phyloP scores from a whole-genome alignment of 345 rosid genomes.

The Rhizophora mangle region DNA sequence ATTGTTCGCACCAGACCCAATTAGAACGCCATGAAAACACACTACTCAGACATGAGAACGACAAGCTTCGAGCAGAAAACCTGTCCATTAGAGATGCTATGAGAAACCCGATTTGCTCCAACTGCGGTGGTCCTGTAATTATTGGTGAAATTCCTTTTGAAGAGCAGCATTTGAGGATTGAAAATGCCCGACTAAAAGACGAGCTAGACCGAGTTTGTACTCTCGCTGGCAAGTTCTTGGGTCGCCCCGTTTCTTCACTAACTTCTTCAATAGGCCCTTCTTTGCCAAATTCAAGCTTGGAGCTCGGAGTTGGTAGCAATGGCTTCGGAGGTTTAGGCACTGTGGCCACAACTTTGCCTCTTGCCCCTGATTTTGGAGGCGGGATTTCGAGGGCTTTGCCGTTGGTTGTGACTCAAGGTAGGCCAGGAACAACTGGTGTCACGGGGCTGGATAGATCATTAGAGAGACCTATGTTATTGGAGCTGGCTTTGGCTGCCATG shows the following conservation, averaged over 20 bases:
- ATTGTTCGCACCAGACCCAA: slow-evolving; percentile 51
- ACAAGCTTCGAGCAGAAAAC: slow-evolving; percentile 83
- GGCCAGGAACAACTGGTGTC: slow-evolving; percentile 32
- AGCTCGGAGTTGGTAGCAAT: slow-evolving; percentile 73
- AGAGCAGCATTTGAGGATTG: slow-evolving; percentile 85
- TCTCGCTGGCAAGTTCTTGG: slow-evolving; percentile 84
- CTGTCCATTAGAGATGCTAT: slow-evolving; percentile 81
- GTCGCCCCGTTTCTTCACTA: slow-evolving; percentile 63
- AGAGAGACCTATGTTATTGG: slow-evolving; percentile 71
- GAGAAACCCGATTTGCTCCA: slow-evolving; percentile 82
- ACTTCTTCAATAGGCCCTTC: slow-evolving; percentile 37
- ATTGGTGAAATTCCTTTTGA: slow-evolving; percentile 76
- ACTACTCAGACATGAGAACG: slow-evolving; percentile 76
- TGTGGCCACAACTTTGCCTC: slow-evolving; percentile 43
- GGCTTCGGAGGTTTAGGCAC: slow-evolving; percentile 47
- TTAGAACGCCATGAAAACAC: slow-evolving; percentile 88
- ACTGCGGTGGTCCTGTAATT: slow-evolving; percentile 89
- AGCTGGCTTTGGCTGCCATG: slow-evolving; percentile 81
- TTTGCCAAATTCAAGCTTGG: slow-evolving; percentile 68
- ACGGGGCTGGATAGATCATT: slow-evolving; percentile 50
- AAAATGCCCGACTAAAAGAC: slow-evolving; percentile 79
- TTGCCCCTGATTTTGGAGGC: slow-evolving; percentile 48
- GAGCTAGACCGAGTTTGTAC: slow-evolving; percentile 83
- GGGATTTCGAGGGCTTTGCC: slow-evolving; percentile 43
- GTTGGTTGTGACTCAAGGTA: slow-evolving; percentile 30